phyloP scores from a whole-genome alignment of 352 stramenopile genomes.

The Globisporangium lucens region DNA sequence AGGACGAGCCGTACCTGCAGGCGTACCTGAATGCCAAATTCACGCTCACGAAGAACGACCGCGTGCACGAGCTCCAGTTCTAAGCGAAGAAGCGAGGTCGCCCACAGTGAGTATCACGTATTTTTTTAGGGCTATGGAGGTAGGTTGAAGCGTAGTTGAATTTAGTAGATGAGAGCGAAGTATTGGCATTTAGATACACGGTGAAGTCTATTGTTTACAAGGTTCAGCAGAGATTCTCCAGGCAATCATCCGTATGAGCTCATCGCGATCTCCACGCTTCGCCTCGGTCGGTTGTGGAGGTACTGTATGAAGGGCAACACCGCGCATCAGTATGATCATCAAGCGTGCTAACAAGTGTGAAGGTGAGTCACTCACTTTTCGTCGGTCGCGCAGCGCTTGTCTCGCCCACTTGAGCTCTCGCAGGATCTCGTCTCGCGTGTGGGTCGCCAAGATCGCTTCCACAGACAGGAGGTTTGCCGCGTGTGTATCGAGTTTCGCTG shows the following conservation, averaged over 20 bases:
- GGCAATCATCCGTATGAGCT: not conserved
- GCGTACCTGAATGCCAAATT: constrained; percentile 99
- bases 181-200: not conserved
- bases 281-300: constrained; percentile 27
- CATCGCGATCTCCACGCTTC: constrained; percentile 11
- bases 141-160: not conserved
- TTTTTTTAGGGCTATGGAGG: not conserved
- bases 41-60: constrained; percentile 96
- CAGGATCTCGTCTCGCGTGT: constrained; percentile 47
- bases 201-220: not conserved
- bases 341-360: not conserved
- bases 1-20: constrained; percentile 93
- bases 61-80: constrained; percentile 99
- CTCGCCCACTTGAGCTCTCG: constrained; percentile 53
- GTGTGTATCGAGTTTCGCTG: not conserved
- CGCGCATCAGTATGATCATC: not conserved
- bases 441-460: constrained; percentile 41
- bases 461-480: constrained; percentile 13
- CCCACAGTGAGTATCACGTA: not conserved
- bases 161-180: not conserved
- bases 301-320: constrained; percentile 21
- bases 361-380: constrained; percentile 30
- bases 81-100: constrained; percentile 51
- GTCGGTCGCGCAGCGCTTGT: constrained; percentile 40
- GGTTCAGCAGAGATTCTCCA: not conserved